These are phyloP conservation scores for Ogataea saltuana DNA, from an alignment of 805 yeast species.

Conservation along the genomic window DNA sequence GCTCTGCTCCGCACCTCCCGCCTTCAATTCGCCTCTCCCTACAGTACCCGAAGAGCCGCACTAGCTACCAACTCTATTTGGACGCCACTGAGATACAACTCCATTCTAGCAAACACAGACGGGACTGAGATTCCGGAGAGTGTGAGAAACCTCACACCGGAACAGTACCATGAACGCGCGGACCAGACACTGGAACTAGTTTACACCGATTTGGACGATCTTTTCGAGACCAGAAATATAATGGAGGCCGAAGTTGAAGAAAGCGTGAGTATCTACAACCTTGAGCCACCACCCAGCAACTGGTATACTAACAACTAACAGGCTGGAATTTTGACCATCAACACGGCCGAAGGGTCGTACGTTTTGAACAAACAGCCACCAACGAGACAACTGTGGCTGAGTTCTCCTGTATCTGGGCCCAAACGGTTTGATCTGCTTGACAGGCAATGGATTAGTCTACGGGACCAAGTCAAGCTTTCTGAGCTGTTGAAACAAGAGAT, in stretches of 20 bases:
- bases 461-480: conserved; percentile 56
- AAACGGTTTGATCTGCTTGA: conserved; percentile 75
- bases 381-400: conserved; percentile 93
- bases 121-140: conserved; percentile 56
- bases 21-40: no score
- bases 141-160: conserved; percentile 47
- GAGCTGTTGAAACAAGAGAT: conserved; percentile 55
- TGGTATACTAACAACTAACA: conserved; percentile 9
- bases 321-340: conserved; percentile 77
- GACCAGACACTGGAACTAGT: conserved; percentile 70
- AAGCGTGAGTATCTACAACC: conserved; percentile 39
- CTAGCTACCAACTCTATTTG: no score
- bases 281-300: background rate
- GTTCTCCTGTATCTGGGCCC: conserved; percentile 94
- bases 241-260: conserved; percentile 70
- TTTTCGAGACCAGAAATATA: conserved; percentile 52
- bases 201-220: conserved; percentile 63
- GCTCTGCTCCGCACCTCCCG: no score
- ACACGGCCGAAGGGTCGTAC: conserved; percentile 76
- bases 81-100: no score
- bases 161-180: conserved; percentile 63
- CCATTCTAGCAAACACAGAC: conserved; percentile 43
- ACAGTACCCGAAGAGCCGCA: no score
- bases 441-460: conserved; percentile 75
- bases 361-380: conserved; percentile 98